Base-by-base conservation (phyloP, 2,329 filamentous ascomycete species). In the Simplicillium sp. region DNA sequence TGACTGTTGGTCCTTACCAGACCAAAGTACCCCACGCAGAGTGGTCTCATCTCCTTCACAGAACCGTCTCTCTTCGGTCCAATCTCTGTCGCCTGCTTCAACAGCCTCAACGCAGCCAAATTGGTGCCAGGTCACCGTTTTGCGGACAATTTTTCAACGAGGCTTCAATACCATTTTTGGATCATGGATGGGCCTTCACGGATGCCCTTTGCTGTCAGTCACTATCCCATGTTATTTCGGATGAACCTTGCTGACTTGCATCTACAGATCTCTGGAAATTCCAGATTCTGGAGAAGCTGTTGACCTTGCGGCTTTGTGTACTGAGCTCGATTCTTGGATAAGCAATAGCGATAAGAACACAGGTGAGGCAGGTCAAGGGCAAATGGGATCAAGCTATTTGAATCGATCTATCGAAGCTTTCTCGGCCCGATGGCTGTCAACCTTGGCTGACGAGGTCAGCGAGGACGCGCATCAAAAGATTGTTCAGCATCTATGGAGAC, bases 141-240 rank as follows among this genome's bases (percentile, higher is more conserved):
- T 59, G 3, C 48, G 50, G 11, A 44, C 39, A 8, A 53, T 66
- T 9, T 66, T 62, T 43, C 47, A 52, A 25, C 49, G 50, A 34
- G 57, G 58, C 0, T 67, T 66, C 31, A 61, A 66, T 37, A 52
- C 55, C 3, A 53, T 66, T 1, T 66, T 67, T 47, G 64, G 63
- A 2, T 65, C 60, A 0, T 66, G 61, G 62, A 55, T 67, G 50
- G 62, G 64, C 0, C 57, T 57, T 43, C 59, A 66, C 37, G 59
- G 63, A 40, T 65, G 61, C 43, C 64, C 64, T 12, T 65, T 67
- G 37, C 44, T 62, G 61, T 66, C 50, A 14, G 62, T 50, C n/a
- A n/a, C n/a, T n/a, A n/a, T n/a, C n/a, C n/a, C n/a, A n/a, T n/a
- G n/a, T 28, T 34, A 31, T 17, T 11, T 37, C 20, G 2, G 41